Conservation (phyloP, 495 filamentous ascomycete species). For the Geoglossum glabrum region DNA sequence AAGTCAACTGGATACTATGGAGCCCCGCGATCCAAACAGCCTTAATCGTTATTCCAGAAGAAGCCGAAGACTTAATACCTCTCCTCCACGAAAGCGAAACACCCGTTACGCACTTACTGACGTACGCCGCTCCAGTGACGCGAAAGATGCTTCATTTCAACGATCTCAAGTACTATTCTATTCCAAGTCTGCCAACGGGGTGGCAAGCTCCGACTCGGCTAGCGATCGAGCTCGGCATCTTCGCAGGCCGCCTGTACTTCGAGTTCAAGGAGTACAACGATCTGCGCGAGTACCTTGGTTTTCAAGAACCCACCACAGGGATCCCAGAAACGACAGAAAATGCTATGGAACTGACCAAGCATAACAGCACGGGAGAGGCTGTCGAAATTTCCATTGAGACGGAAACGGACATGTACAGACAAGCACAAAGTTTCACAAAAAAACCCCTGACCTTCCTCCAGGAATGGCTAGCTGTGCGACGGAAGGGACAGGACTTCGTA, state of each 20-base stretch:
- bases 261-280: conserved; percentile 21
- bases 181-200: conserved; percentile 22
- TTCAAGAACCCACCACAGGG: neutral
- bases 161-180: conserved; percentile 23
- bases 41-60: conserved; percentile 32
- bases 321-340: neutral
- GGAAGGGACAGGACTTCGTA: conserved; percentile 29
- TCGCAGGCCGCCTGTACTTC: conserved; percentile 36
- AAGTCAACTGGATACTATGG: conserved; percentile 31
- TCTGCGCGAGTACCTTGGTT: conserved; percentile 13
- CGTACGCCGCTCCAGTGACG: conserved; percentile 33
- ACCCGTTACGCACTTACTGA: conserved; percentile 20
- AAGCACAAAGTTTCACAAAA: conserved; percentile 8
- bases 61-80: conserved; percentile 29
- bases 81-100: conserved; percentile 14
- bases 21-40: conserved; percentile 18
- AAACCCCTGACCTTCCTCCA: conserved; percentile 23
- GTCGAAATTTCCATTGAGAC: neutral
- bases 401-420: neutral
- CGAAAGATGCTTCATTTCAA: conserved; percentile 33
- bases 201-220: conserved; percentile 25
- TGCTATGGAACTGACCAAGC: neutral
- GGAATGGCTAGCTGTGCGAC: conserved; percentile 30
- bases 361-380: neutral
- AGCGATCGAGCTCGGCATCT: conserved; percentile 31